phyloP scores from a whole-genome alignment of 164 flowering plant genomes.

The Santalum album region DNA sequence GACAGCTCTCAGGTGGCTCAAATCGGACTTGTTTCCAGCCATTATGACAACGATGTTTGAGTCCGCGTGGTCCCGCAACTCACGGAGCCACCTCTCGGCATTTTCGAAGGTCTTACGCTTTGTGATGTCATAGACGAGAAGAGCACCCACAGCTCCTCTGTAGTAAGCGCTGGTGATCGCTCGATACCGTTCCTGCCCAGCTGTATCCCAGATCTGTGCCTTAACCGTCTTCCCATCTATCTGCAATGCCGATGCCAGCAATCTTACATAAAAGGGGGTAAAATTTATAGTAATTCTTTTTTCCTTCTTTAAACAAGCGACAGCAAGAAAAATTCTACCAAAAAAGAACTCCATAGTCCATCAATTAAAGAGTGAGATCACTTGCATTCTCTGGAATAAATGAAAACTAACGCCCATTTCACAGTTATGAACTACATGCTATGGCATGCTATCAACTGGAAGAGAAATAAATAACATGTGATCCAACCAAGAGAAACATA shows the following conservation, averaged over 20 bases:
- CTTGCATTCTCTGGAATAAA: too few species aligned
- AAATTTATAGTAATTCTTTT: too few species aligned
- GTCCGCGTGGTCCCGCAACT: constrained; percentile 54
- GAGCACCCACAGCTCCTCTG: constrained; percentile 62
- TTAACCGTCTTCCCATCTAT: constrained; percentile 58
- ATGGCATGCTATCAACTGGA: too few species aligned
- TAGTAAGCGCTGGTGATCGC: constrained; percentile 64
- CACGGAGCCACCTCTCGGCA: constrained; percentile 59
- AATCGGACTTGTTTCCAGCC: constrained; percentile 60
- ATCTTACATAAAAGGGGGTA: too few species aligned
- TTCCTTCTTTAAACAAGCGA: too few species aligned
- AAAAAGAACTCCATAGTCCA: too few species aligned
- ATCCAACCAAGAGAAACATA: too few species aligned
- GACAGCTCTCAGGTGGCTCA: constrained; percentile 50
- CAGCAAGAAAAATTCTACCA: too few species aligned
- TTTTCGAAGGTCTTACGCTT: constrained; percentile 58
- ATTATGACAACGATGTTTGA: constrained; percentile 63
- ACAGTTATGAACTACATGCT: too few species aligned
- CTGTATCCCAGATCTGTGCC: constrained; percentile 69
- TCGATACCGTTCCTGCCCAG: constrained; percentile 56
- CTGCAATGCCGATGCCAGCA: constrained; percentile 17
- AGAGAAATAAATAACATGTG: too few species aligned
- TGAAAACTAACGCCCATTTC: too few species aligned
- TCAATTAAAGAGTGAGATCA: too few species aligned
- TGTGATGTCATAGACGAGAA: constrained; percentile 55